These are phyloP conservation scores for Clitopilus passeckerianus DNA, from an alignment of 768 basidiomycete genomes.

Conservation along the genomic window DNA sequence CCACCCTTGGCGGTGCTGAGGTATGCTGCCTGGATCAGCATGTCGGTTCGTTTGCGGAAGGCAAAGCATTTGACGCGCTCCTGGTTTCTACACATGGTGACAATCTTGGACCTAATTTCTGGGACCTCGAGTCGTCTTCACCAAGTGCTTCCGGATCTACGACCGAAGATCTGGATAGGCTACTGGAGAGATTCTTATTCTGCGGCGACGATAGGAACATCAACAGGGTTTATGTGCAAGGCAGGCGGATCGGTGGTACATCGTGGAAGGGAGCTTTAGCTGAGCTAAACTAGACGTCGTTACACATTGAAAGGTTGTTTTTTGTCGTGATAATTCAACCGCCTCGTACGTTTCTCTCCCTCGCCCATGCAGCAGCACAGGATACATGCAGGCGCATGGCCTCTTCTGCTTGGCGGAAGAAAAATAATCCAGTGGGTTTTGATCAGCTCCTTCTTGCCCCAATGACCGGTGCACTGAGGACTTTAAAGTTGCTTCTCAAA, in stretches of 20 bases:
- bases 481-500: no score
- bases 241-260: slow-evolving; percentile 68
- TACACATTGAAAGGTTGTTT: no score
- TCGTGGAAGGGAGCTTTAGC: neutral
- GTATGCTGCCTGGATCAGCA: slow-evolving; percentile 67
- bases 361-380: no score
- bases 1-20: slow-evolving; percentile 86
- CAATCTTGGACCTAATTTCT: slow-evolving; percentile 25
- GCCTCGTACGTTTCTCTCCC: no score
- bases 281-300: neutral
- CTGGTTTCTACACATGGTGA: slow-evolving; percentile 32
- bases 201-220: slow-evolving; percentile 87
- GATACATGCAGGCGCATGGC: no score
- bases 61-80: slow-evolving; percentile 90
- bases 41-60: slow-evolving; percentile 72
- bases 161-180: slow-evolving; percentile 20
- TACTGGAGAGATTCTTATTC: slow-evolving; percentile 83
- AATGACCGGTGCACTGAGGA: no score
- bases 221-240: slow-evolving; percentile 77
- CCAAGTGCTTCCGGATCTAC: slow-evolving; percentile 6
- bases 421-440: no score
- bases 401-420: no score
- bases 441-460: no score
- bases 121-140: slow-evolving; percentile 19
- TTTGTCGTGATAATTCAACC: no score